A percentile compares a stretch with the other conserved stretches of the same genome.
phyloP scores from a whole-genome alignment of 2,329 filamentous ascomycete species.

The Dothistroma pini region DNA sequence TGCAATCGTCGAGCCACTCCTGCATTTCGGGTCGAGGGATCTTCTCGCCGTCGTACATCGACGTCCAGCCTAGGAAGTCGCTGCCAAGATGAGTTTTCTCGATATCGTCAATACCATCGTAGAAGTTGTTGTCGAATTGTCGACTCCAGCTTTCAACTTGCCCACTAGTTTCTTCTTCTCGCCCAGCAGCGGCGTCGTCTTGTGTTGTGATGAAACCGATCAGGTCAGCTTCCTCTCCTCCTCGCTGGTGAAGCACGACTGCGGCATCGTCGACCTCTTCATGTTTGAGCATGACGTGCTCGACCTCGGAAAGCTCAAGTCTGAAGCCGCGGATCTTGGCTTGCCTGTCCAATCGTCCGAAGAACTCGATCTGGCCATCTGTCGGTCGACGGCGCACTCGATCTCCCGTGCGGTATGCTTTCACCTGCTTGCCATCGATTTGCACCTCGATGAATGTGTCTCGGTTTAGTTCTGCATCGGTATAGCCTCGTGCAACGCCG shows the following conservation, averaged over 20 bases:
- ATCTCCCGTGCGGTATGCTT: conserved; percentile 10
- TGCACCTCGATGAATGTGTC: conserved; percentile 4
- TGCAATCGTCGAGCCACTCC: conserved; percentile 16
- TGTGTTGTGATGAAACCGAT: conserved; percentile 7
- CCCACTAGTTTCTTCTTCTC: conserved; percentile 1
- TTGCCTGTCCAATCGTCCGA: conserved; percentile 19
- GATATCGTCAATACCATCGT: conserved; percentile 2
- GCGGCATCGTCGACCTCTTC: conserved; percentile 8
- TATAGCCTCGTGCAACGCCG: conserved; percentile 9
- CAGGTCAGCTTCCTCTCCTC: background rate
- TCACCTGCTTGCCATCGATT: background rate
- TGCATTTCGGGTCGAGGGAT: conserved; percentile 11
- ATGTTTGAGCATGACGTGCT: conserved; percentile 9
- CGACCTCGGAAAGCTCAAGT: conserved; percentile 19
- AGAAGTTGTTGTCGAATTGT: conserved; percentile 9
- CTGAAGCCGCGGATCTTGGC: conserved; percentile 21
- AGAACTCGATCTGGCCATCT: conserved; percentile 14
- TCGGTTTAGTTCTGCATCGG: background rate
- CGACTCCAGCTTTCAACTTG: conserved; percentile 6
- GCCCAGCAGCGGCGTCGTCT: background rate
- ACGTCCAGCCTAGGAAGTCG: conserved; percentile 17
- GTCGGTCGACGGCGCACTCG: conserved; percentile 4
- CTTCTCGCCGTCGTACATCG: conserved; percentile 12
- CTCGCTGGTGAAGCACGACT: conserved; percentile 1
- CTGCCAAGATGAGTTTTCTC: conserved; percentile 3